These are phyloP conservation scores for Elongisporangium prolatum DNA, from an alignment of 352 stramenopile genomes.

Conservation along the genomic window DNA sequence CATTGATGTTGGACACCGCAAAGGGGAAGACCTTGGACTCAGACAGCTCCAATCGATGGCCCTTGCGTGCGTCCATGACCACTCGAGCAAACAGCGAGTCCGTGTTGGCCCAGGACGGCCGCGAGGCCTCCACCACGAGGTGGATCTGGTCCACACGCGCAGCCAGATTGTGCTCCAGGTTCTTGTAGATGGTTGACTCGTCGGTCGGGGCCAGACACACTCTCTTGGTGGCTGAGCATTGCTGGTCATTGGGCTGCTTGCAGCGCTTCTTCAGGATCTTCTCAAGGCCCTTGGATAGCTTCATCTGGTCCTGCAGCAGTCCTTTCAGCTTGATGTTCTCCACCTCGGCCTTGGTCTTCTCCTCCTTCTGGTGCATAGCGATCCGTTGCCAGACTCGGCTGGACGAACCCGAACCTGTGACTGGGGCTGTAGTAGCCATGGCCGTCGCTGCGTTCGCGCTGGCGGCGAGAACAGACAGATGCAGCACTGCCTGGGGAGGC, in stretches of 20 bases:
- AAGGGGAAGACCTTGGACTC: slow-evolving; percentile 50
- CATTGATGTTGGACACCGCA: slow-evolving; percentile 23
- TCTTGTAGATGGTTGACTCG: slow-evolving; percentile 32
- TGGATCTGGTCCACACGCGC: slow-evolving; percentile 30
- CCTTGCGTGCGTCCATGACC: slow-evolving; percentile 41
- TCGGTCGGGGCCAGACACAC: slow-evolving; percentile 22
- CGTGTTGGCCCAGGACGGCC: slow-evolving; percentile 27
- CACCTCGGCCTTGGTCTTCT: slow-evolving; percentile 65
- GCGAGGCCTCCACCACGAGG: slow-evolving; percentile 35
- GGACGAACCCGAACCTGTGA: neutral
- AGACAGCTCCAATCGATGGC: slow-evolving; percentile 45
- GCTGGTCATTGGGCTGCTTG: slow-evolving; percentile 20
- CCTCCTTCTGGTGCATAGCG: slow-evolving; percentile 56
- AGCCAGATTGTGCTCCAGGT: slow-evolving; percentile 24
- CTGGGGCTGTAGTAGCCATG: too few species aligned
- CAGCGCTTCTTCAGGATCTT: slow-evolving; percentile 51
- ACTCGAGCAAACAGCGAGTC: slow-evolving; percentile 44
- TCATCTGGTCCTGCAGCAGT: slow-evolving; percentile 47
- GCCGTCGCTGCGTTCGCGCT: too few species aligned
- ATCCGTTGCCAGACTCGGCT: slow-evolving; percentile 52
- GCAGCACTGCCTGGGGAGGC: too few species aligned
- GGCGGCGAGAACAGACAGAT: too few species aligned
- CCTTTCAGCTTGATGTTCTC: slow-evolving; percentile 59
- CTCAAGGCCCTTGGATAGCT: slow-evolving; percentile 51
- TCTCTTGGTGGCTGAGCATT: slow-evolving; percentile 16